phyloP scores from a whole-genome alignment of 2,329 filamentous ascomycete genomes.

The Botryotinia calthae region DNA sequence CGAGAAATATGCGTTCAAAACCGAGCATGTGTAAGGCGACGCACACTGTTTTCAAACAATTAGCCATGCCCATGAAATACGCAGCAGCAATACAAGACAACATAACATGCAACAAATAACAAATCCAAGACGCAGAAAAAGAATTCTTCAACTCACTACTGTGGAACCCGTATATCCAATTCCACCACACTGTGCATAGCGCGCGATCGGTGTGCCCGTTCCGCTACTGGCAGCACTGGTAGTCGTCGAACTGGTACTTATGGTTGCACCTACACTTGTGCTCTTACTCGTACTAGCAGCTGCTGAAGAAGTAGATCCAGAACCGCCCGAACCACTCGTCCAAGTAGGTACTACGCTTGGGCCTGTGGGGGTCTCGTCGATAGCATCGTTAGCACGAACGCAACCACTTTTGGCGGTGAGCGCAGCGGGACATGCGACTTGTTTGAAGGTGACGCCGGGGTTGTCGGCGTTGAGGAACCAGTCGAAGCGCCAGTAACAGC shows the following conservation, averaged over 20 bases:
- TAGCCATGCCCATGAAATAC: neutral
- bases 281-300: neutral
- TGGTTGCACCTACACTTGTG: neutral
- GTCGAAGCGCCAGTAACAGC: conserved; percentile 53
- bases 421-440: conserved; percentile 47
- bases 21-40: conserved; percentile 13
- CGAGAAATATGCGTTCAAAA: neutral
- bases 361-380: conserved; percentile 17
- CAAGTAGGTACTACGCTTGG: conserved; percentile 8
- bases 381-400: conserved; percentile 18
- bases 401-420: conserved; percentile 46
- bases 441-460: conserved; percentile 44
- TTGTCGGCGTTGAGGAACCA: conserved; percentile 51
- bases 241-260: neutral
- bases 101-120: neutral
- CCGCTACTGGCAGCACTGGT: neutral
- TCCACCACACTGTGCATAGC: conserved; percentile 19
- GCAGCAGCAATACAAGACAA: neutral
- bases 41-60: neutral
- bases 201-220: neutral
- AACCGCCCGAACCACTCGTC: neutral
- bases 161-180: conserved; percentile 7
- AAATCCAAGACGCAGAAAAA: neutral
- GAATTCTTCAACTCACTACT: conserved; percentile 1
- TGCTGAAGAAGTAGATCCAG: neutral